Evolutionary conservation across 108 stramenopile genomes (phyloP).

Genomic region (Pseudonitzschia pungens): DNA sequence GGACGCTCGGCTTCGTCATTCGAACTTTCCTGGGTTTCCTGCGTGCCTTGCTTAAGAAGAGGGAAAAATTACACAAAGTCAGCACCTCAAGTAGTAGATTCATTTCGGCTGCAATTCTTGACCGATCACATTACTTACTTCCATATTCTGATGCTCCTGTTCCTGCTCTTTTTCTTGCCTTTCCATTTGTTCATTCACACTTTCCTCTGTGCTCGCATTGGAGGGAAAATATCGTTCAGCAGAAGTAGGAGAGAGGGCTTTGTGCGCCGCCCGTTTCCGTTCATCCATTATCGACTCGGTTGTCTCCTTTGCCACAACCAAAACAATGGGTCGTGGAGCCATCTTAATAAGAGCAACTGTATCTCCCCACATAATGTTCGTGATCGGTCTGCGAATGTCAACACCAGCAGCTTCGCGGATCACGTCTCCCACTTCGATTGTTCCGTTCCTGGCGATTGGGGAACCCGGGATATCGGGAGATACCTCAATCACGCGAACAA

Average conservation of each 20-base stretch:
- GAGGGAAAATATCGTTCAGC: constrained; percentile 34
- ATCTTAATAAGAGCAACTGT: constrained; percentile 87
- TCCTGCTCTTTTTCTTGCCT: constrained; percentile 7
- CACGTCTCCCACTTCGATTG: constrained; percentile 72
- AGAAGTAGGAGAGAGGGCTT: constrained; percentile 32
- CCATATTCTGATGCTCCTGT: neutral
- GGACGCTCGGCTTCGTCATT: neutral
- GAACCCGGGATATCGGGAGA: constrained; percentile 61
- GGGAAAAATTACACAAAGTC: neutral
- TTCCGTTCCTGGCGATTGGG: constrained; percentile 68
- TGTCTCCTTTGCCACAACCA: constrained; percentile 70
- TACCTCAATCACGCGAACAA: constrained; percentile 79
- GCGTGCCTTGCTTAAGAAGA: constrained; percentile 8
- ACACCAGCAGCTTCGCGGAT: constrained; percentile 85
- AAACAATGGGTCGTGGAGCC: constrained; percentile 72
- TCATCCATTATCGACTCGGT: constrained; percentile 32
- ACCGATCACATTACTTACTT: constrained; percentile 2
- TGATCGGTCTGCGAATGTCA: constrained; percentile 81
- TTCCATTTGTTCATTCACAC: constrained; percentile 27
- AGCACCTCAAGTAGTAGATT: neutral
- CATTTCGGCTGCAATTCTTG: neutral
- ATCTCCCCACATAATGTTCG: constrained; percentile 89
- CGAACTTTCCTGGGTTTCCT: constrained; percentile 1
- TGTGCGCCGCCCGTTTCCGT: constrained; percentile 33
- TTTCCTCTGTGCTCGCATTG: constrained; percentile 35